These are phyloP conservation scores for Fusarium lyarnte DNA, from an alignment of 2,329 filamentous ascomycete genomes.

Conservation along the genomic window DNA sequence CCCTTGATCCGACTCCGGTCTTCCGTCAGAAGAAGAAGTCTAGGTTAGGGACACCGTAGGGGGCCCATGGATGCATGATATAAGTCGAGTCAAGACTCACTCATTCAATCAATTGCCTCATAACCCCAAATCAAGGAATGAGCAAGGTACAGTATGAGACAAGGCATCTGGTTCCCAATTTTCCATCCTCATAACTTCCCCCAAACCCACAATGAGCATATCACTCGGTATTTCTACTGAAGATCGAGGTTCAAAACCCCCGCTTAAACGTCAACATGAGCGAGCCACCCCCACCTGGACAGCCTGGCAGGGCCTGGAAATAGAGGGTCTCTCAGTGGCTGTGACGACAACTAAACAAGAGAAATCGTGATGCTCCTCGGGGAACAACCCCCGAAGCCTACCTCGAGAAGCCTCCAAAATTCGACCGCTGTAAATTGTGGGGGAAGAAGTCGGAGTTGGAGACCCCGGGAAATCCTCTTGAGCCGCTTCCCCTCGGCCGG, in stretches of 20 bases:
- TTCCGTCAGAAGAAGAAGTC: neutral
- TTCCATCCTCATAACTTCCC: neutral
- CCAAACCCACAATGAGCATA: conserved; percentile 25
- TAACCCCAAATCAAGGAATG: neutral
- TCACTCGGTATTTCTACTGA: conserved; percentile 29
- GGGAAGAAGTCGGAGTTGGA: conserved; percentile 41
- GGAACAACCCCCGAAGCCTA: conserved; percentile 16
- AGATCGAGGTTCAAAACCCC: conserved; percentile 7
- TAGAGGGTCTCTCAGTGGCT: conserved; percentile 24
- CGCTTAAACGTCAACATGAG: conserved; percentile 39
- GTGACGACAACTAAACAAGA: conserved; percentile 5
- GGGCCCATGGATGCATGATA: neutral
- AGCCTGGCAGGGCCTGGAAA: conserved; percentile 13
- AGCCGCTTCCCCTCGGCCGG: conserved; percentile 44
- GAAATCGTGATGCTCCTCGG: conserved; percentile 25
- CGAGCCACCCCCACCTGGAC: conserved; percentile 39
- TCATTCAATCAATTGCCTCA: conserved; percentile 1
- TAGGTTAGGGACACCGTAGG: neutral
- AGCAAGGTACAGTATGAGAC: neutral
- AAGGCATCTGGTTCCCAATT: neutral
- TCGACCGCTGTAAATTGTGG: conserved; percentile 27
- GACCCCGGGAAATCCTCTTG: conserved; percentile 51
- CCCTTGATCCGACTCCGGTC: conserved; percentile 28
- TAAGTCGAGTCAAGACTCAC: neutral
- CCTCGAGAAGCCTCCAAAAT: neutral